Base-by-base conservation (phyloP, 768 basidiomycete genomes). In the Leccinum disarticulatum region DNA sequence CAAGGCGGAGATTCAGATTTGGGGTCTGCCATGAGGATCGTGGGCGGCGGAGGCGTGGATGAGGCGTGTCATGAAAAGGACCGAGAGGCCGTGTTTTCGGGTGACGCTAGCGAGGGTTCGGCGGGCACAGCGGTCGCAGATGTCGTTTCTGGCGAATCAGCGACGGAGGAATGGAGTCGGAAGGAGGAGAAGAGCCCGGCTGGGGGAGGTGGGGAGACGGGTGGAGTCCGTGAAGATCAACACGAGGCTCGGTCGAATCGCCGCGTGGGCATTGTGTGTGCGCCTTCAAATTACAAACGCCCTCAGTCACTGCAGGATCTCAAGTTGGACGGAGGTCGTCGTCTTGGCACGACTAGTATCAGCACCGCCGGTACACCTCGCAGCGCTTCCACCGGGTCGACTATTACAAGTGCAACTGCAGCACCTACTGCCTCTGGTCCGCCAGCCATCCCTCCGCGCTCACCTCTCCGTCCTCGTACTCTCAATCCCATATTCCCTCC, bases 241-340 rank as follows among this genome's bases (percentile, higher is more conserved):
- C 70, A 66, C 54, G 66, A 61, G 68, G 63, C 79, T 78, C 79
- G 76, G 72, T 76, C 77, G 58, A 57, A 50, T 57, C 68, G 68
- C 77, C 80, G 78, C 80, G 77, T 81, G 80, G 73, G 74, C 58
- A 68, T 73, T 57, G 70, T 75, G 61, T 68, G 67, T 67, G 71
- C 73, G 55, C 74, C 74, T 60, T 65, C 66, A 64, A 65, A 72
- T 64, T 76, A 70, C 74, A 72, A 71, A 72, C 70, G 69, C 59
- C 70, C 71, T 51, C 71, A 62, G 60, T 69, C 71, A 11, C 67
- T 71, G 25, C 63, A 67, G 59, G 58, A 70, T 67, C 64, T 71
- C 70, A 68, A 62, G 66, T 58, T 41, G 9, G 57, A 57, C 68
- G 55, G 52, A 50, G 53, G 19, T 22, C 49, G 35, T 22, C 13